These are phyloP conservation scores for Claviceps sorghi DNA, from an alignment of 2,329 filamentous ascomycete species.

Conservation along the genomic window DNA sequence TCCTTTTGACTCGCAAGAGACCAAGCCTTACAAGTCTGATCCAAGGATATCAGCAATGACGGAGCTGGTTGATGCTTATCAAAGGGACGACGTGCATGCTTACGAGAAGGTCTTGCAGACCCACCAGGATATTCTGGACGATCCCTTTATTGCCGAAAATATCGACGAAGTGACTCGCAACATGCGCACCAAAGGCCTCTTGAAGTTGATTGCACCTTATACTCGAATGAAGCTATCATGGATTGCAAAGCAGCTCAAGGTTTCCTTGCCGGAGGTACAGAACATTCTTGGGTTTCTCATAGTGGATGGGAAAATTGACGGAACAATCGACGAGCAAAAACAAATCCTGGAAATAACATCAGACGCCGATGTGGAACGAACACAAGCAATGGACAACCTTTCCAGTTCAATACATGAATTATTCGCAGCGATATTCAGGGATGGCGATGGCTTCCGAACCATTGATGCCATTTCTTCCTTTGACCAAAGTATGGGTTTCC, in stretches of 20 bases:
- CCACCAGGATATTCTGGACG: slow-evolving; percentile 77
- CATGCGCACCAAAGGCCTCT: slow-evolving; percentile 89
- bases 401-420: slow-evolving; percentile 53
- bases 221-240: slow-evolving; percentile 79
- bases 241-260: slow-evolving; percentile 77
- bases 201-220: slow-evolving; percentile 90
- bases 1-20: slow-evolving; percentile 96
- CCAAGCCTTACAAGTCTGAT: slow-evolving; percentile 94
- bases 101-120: slow-evolving; percentile 80
- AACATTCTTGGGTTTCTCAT: slow-evolving; percentile 95
- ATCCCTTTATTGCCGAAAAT: slow-evolving; percentile 95
- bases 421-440: slow-evolving; percentile 59
- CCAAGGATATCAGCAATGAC: slow-evolving; percentile 95
- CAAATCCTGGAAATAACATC: slow-evolving; percentile 72
- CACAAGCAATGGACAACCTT: slow-evolving; percentile 60
- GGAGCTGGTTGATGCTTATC: slow-evolving; percentile 89
- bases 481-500: slow-evolving; percentile 18
- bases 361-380: slow-evolving; percentile 56
- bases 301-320: slow-evolving; percentile 72
- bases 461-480: slow-evolving; percentile 12
- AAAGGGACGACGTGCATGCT: slow-evolving; percentile 80
- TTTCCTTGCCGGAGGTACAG: slow-evolving; percentile 72
- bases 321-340: slow-evolving; percentile 76
- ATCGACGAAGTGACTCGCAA: slow-evolving; percentile 97
- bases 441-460: slow-evolving; percentile 53